phyloP scores from a whole-genome alignment of 2,329 filamentous ascomycete species.

The Aspergillus niger region DNA sequence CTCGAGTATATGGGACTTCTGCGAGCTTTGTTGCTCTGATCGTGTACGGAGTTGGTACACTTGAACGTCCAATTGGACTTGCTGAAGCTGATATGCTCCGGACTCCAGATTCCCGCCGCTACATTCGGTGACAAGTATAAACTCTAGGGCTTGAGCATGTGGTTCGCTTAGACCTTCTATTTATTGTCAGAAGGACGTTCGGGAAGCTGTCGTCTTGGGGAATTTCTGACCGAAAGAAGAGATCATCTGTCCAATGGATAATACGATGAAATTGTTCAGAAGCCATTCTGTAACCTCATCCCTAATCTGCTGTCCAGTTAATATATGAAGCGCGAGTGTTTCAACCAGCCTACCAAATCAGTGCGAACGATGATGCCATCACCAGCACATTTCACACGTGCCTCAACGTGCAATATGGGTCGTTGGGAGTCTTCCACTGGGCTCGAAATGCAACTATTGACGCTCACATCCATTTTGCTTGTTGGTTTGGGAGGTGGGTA shows the following conservation, averaged over 20 bases:
- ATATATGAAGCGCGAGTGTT: too few species aligned
- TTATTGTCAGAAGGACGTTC: constrained; percentile 3
- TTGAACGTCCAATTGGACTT: constrained; percentile 46
- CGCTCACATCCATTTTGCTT: neutral
- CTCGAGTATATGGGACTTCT: constrained; percentile 24
- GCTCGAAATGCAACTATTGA: neutral
- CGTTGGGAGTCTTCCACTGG: constrained; percentile 18
- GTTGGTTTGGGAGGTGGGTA: too few species aligned
- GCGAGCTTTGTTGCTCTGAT: constrained; percentile 25
- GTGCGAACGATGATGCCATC: constrained; percentile 32
- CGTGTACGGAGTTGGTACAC: constrained; percentile 40
- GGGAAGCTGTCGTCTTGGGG: neutral
- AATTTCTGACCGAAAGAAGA: constrained; percentile 29
- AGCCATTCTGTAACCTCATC: constrained; percentile 43
- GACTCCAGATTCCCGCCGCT: constrained; percentile 31
- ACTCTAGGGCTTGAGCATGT: constrained; percentile 33
- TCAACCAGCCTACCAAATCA: constrained; percentile 28
- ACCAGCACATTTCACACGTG: constrained; percentile 33
- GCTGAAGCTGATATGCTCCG: constrained; percentile 31
- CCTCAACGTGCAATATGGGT: constrained; percentile 44
- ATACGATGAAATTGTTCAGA: constrained; percentile 33
- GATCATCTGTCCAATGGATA: constrained; percentile 39
- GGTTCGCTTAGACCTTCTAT: constrained; percentile 29
- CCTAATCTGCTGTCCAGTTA: constrained; percentile 30
- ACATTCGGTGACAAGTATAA: constrained; percentile 43